A percentile compares a stretch with the other conserved stretches of the same genome.
Evolutionary conservation across 2,329 filamentous ascomycete species (phyloP).

Genomic region (Zalaria sp.): DNA sequence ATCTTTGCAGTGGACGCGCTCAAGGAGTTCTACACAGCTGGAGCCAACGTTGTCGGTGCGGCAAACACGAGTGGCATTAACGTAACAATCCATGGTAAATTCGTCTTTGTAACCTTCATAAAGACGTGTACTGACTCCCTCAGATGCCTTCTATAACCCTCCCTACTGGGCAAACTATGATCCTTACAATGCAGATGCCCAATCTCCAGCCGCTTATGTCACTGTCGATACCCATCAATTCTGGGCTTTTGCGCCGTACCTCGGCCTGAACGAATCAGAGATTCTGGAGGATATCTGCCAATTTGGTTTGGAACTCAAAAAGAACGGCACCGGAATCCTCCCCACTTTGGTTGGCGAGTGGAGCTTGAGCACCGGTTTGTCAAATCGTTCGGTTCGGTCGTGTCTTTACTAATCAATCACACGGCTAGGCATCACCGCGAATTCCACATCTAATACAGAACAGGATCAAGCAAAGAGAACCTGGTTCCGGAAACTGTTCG

Average conservation of each 20-base stretch:
- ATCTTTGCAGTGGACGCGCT: slow-evolving; percentile 5
- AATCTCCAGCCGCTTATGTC: slow-evolving; percentile 2
- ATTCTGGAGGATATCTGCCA: slow-evolving; percentile 10
- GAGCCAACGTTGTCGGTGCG: slow-evolving; percentile 5
- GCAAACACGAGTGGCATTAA: slow-evolving; percentile 9
- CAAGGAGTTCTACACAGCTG: slow-evolving; percentile 8
- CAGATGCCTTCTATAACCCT: slow-evolving; percentile 12
- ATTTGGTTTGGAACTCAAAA: slow-evolving; percentile 4
- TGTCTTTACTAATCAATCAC: not conserved
- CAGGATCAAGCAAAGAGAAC: slow-evolving; percentile 8
- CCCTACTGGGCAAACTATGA: slow-evolving; percentile 11
- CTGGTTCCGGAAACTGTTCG: slow-evolving; percentile 11
- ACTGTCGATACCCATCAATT: slow-evolving; percentile 14
- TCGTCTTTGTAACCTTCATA: not conserved
- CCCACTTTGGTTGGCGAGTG: slow-evolving; percentile 10
- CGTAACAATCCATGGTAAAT: slow-evolving; percentile 9
- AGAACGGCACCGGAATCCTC: slow-evolving; percentile 5
- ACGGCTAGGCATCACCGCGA: slow-evolving; percentile 5
- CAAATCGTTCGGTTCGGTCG: not conserved
- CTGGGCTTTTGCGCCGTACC: slow-evolving; percentile 12
- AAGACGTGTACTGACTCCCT: slow-evolving; percentile 1
- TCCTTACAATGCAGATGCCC: slow-evolving; percentile 5
- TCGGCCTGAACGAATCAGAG: slow-evolving; percentile 6
- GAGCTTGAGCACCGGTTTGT: slow-evolving; percentile 8
- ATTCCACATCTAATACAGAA: slow-evolving; percentile 2